phyloP scores from a whole-genome alignment of 192 early-diverging fungal genomes.

The Obelidium mucronatum region DNA sequence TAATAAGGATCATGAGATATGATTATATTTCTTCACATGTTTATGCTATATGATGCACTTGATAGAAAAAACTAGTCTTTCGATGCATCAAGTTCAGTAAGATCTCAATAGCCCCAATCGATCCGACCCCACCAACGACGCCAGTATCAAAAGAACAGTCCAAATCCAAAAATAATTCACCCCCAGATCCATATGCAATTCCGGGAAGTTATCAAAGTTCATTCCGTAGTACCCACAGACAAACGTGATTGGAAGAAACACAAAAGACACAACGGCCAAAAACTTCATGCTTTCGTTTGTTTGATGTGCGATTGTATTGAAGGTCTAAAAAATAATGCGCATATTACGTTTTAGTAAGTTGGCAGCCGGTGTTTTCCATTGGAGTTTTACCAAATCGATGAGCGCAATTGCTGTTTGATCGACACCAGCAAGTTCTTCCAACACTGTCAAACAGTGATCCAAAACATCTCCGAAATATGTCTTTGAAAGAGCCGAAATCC shows the following conservation, averaged over 20 bases:
- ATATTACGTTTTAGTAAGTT: too few relatives aligned
- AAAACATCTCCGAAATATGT: constrained; percentile 60
- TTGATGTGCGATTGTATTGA: constrained; percentile 23
- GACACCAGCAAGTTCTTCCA: constrained; percentile 60
- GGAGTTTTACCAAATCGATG: constrained; percentile 59
- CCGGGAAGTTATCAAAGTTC: constrained; percentile 2
- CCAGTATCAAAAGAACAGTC: neutral
- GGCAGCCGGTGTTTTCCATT: too few relatives aligned
- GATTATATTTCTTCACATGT: too few relatives aligned
- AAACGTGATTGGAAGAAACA: constrained; percentile 65
- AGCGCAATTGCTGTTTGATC: constrained; percentile 47
- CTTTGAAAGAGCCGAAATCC: constrained; percentile 39
- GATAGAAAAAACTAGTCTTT: too few relatives aligned
- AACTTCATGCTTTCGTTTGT: constrained; percentile 41
- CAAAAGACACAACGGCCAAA: constrained; percentile 34
- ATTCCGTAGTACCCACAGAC: neutral
- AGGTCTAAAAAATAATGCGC: too few relatives aligned
- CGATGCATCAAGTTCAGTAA: too few relatives aligned
- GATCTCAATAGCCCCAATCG: neutral
- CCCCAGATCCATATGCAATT: neutral
- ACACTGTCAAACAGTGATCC: constrained; percentile 59
- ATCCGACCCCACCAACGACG: neutral
- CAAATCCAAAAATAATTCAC: neutral
- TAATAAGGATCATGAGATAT: too few relatives aligned
- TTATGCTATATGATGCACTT: too few relatives aligned